phyloP scores from a whole-genome alignment of 176 grass and related monocot genomes.

The Eragrostis nindensis region DNA sequence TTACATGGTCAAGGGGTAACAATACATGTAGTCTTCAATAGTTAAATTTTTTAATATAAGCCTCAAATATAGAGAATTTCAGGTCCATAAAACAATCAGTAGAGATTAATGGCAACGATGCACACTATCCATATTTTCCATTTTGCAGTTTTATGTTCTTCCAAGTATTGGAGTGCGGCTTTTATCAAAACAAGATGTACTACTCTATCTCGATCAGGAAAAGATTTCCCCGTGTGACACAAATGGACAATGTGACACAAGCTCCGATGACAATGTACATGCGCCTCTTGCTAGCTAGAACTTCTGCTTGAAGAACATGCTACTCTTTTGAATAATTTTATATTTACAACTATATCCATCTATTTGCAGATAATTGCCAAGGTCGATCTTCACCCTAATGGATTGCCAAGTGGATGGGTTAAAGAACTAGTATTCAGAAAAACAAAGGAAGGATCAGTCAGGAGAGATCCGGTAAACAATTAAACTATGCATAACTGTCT shows the following conservation, averaged over 20 bases:
- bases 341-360: background rate
- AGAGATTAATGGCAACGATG: too few relatives aligned
- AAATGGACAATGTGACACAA: slow-evolving; percentile 34
- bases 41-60: background rate
- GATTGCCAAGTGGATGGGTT: slow-evolving; percentile 43
- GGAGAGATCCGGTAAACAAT: slow-evolving; percentile 46
- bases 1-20: background rate
- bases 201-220: slow-evolving; percentile 21
- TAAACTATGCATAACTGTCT: background rate
- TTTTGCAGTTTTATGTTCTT: slow-evolving; percentile 48
- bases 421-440: slow-evolving; percentile 43
- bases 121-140: background rate
- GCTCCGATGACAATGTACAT: slow-evolving; percentile 22
- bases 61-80: background rate
- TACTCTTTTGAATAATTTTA: too few relatives aligned
- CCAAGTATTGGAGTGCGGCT: background rate
- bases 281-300: background rate
- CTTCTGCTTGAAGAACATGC: background rate
- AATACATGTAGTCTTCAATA: background rate
- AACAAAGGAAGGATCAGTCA: slow-evolving; percentile 15
- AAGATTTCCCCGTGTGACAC: slow-evolving; percentile 29
- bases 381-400: slow-evolving; percentile 36
- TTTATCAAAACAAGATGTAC: slow-evolving; percentile 48
- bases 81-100: background rate
- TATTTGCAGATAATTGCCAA: slow-evolving; percentile 44